Base-by-base conservation (phyloP, 345 rosid genomes). In the Populus tremula region DNA sequence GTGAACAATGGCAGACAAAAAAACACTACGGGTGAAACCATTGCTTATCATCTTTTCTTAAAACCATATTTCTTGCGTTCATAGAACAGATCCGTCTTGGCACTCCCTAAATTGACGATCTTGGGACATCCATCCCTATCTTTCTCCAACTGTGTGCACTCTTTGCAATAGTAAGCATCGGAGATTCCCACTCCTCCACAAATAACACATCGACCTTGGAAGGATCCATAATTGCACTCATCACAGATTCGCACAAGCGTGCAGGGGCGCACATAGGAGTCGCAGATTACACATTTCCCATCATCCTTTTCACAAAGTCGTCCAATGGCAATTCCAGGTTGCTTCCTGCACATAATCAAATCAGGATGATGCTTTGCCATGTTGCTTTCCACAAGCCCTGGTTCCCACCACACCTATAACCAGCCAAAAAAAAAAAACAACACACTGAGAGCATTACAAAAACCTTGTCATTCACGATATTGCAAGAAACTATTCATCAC, bases 331-430 rank as follows among this genome's bases (percentile, higher is more conserved):
- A 90, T 91, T 1, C 95, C 95, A 0, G 95, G 91, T 75, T 90
- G 95, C 86, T 90, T 91, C 75, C 93, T 64, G 75, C 93, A 91
- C 96, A 90, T 90, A 70, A 90, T 91, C 76, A 91, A 67, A 84
- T 91, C 96, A 33, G 96, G 93, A 61, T 91, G 93, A 83, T 91
- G 93, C 88, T 91, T 90, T 16, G 91, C 92, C 94, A 91, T 91
- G 69, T 21, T 59, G 18, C 21, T 45, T 41, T 69, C 72, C 18
- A 8, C 47, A 69, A 69, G 64, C 64, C 25, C 13, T n/a, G 4
- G 29, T 41, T 39, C 8, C 50, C 20, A 13, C 1, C 7, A 31
- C 33, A 23, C 36, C 69, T 65, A 20, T 38, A 38, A 69, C 53
- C 31, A 43, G 16, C 45, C 36, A 33, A 33, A 33, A 31, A 5